Percentiles rank a stretch among this genome's conserved stretches.
These are phyloP conservation scores for Plasmodium vivax DNA, from an alignment of 169 alveolate species.

Conservation along the genomic window DNA sequence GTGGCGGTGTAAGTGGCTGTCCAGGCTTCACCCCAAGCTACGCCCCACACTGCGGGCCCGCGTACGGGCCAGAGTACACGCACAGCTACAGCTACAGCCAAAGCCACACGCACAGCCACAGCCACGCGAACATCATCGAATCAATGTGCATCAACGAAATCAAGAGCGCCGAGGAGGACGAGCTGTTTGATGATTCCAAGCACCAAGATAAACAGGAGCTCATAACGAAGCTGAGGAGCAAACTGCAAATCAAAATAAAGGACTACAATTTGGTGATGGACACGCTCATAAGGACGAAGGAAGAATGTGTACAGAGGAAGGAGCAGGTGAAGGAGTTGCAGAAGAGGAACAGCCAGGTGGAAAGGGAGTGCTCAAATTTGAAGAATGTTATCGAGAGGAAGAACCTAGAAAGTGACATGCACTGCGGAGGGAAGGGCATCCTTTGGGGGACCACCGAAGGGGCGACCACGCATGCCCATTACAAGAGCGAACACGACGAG, in stretches of 20 bases:
- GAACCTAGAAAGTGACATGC: background rate
- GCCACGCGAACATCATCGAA: background rate
- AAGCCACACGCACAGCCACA: background rate
- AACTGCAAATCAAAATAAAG: constrained; percentile 16
- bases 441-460: background rate
- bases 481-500: constrained; percentile 52
- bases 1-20: too few species aligned
- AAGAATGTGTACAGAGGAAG: constrained; percentile 23
- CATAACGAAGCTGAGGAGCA: constrained; percentile 35
- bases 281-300: constrained; percentile 33
- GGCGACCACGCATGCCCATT: background rate
- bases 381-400: constrained; percentile 35
- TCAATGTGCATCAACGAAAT: constrained; percentile 43
- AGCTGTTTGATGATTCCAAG: constrained; percentile 15
- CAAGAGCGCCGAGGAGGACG: constrained; percentile 22
- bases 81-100: background rate
- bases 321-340: constrained; percentile 24
- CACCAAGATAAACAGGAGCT: constrained; percentile 28
- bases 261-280: constrained; percentile 69
- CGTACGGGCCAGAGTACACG: background rate
- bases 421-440: background rate
- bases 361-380: constrained; percentile 18
- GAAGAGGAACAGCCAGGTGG: constrained; percentile 4
- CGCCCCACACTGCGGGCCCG: background rate
- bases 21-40: too few species aligned